These are phyloP conservation scores for Multifurca ochricompacta DNA, from an alignment of 768 basidiomycete genomes.

Conservation along the genomic window DNA sequence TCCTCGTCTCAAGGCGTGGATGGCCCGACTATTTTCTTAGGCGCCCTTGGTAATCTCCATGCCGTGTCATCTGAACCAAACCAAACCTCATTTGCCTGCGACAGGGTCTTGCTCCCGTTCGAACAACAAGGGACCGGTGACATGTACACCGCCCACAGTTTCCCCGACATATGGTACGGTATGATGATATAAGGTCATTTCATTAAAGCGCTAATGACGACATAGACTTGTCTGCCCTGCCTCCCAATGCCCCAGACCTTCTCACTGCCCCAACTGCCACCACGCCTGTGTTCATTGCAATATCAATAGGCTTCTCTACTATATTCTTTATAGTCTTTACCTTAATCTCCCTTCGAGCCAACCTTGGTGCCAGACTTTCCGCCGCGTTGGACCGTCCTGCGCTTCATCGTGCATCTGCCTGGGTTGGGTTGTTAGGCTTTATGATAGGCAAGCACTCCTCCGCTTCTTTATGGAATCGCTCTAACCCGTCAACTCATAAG, in stretches of 20 bases:
- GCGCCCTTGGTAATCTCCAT: constrained; percentile 47
- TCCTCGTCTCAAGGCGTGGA: constrained; percentile 34
- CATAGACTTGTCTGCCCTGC: constrained; percentile 59
- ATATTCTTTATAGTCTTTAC: constrained; percentile 62
- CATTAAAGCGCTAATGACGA: neutral
- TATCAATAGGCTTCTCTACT: constrained; percentile 47
- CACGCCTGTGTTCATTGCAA: constrained; percentile 56
- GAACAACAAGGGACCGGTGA: constrained; percentile 40
- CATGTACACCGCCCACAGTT: constrained; percentile 48
- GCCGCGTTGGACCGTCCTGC: constrained; percentile 46
- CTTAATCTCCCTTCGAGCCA: constrained; percentile 56
- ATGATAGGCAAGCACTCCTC: constrained; percentile 46
- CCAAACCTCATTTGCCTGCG: constrained; percentile 7
- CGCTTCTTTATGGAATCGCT: neutral
- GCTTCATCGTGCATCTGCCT: constrained; percentile 53
- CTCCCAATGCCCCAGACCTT: constrained; percentile 45
- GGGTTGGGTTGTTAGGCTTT: constrained; percentile 74
- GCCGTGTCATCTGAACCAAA: neutral
- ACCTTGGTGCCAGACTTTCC: constrained; percentile 47
- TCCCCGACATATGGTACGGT: constrained; percentile 70
- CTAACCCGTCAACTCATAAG: constrained; percentile 28
- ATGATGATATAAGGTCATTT: constrained; percentile 21
- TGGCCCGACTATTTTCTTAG: constrained; percentile 62
- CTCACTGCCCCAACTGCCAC: constrained; percentile 53
- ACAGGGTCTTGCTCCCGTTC: constrained; percentile 61